Percentiles rank a stretch among this genome's conserved stretches.
Conservation (phyloP, 352 stramenopile genomes). For the Phytophthora syringae region DNA sequence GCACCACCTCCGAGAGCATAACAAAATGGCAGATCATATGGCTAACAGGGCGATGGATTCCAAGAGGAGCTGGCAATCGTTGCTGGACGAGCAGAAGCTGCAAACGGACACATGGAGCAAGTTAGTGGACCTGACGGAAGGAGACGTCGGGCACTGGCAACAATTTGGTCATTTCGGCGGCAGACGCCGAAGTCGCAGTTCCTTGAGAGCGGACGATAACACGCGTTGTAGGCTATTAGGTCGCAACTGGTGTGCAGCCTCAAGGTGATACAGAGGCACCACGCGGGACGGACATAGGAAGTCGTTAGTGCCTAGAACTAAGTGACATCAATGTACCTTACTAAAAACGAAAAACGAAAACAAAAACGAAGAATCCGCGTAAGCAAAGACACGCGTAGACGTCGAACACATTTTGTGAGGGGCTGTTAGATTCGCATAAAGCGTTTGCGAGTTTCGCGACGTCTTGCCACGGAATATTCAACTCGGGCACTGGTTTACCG, state of each 20-base stretch:
- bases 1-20: slow-evolving; percentile 4
- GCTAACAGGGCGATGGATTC: slow-evolving; percentile 9
- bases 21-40: slow-evolving; percentile 1
- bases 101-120: not conserved
- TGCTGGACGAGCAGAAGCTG: not conserved
- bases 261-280: not conserved
- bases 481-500: too few species aligned
- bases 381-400: not conserved
- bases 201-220: not conserved
- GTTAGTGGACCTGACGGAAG: not conserved
- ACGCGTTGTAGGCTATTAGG: not conserved
- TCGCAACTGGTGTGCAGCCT: not conserved
- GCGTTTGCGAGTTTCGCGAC: too few species aligned
- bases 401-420: too few species aligned
- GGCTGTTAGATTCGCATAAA: too few species aligned
- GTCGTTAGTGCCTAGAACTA: not conserved
- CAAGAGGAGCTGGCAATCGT: not conserved
- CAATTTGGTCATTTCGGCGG: not conserved
- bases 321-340: not conserved
- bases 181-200: not conserved
- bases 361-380: too few species aligned
- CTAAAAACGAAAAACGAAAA: too few species aligned
- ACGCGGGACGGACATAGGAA: not conserved
- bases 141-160: not conserved
- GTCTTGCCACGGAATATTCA: too few species aligned